Base-by-base conservation (phyloP, 2,329 filamentous ascomycete genomes). In the Colletotrichum godetiae region DNA sequence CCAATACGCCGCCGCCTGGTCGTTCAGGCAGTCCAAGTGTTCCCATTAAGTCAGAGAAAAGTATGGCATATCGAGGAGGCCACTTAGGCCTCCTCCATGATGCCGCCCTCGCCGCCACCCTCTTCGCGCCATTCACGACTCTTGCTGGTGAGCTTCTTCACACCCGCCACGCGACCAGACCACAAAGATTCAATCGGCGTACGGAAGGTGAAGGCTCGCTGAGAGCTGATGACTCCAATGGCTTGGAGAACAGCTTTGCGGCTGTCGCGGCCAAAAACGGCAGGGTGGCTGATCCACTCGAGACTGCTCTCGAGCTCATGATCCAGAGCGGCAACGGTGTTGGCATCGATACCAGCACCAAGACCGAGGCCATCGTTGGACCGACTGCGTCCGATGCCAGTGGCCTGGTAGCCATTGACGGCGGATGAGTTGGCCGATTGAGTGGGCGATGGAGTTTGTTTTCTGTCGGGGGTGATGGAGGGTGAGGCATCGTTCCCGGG, bases 251-350 rank as follows among this genome's bases (percentile, higher is more conserved):
- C 95, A 5, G 96, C 95, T 86, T 99, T 99, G 78, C 97, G 92
- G 71, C 94, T 97, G 81, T 99, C 97, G 49, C 97, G 92, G 10
- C 94, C 93, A 81, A 99, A 99, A 2, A 98, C 94, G 2, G 95
- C 95, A 1, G 97, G 97, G 79, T 99, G 97, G 80, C 93, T 95
- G 82, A 99, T 98, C 97, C 97, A 99, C 83, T 99, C 97, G 19
- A 99, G 86, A 63, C 94, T 94, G 42, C 94, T 91, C 81, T 98
- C 95, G 42, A 99, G 89, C 82, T 99, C 97, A 1, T 94, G 91
- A 81, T 99, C 97, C 22, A 99, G 90, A 2, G 97, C 95, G 29
- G 91, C 88, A 78, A 98, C 96, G 0, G 94, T 97, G 46, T 88
- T 88, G 6, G 90, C 84, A 79, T 99, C 97, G 68, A 99, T 96